Evolutionary conservation across 2,329 filamentous ascomycete genomes (phyloP).

Genomic region (Botrytis porri): DNA sequence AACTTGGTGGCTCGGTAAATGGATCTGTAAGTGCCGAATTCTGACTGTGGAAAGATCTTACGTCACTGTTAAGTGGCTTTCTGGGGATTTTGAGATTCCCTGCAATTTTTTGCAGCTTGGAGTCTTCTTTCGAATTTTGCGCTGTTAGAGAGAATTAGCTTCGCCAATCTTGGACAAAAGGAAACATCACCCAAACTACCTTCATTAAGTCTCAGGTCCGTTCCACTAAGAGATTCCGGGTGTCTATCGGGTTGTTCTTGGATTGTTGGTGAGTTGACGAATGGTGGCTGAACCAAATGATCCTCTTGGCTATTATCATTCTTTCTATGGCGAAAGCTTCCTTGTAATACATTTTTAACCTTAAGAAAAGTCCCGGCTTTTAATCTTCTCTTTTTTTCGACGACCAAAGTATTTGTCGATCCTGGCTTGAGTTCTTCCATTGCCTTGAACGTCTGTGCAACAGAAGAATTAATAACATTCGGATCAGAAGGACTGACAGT

Average conservation of each 20-base stretch:
- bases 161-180: not conserved
- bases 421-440: slow-evolving; percentile 8
- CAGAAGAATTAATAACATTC: slow-evolving; percentile 12
- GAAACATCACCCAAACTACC: slow-evolving; percentile 19
- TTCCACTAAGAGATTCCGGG: slow-evolving; percentile 12
- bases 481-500: not conserved
- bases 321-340: slow-evolving; percentile 20
- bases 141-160: slow-evolving; percentile 1
- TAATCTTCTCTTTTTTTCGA: slow-evolving; percentile 27
- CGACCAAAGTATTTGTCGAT: slow-evolving; percentile 17
- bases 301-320: slow-evolving; percentile 25
- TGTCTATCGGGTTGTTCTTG: slow-evolving; percentile 18
- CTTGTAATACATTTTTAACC: slow-evolving; percentile 28
- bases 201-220: slow-evolving; percentile 31
- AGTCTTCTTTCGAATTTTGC: not conserved
- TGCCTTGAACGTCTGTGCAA: slow-evolving; percentile 1
- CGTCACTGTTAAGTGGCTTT: slow-evolving; percentile 8
- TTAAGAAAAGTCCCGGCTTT: slow-evolving; percentile 26
- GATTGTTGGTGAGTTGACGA: slow-evolving; percentile 18
- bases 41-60: slow-evolving; percentile 4
- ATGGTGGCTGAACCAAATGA: slow-evolving; percentile 19
- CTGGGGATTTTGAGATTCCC: not conserved
- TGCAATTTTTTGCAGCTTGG: not conserved
- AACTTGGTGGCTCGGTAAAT: not conserved
- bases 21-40: slow-evolving; percentile 5